Conservation (phyloP, 2,329 filamentous ascomycete genomes). For the Dendrostoma leiphaemia region DNA sequence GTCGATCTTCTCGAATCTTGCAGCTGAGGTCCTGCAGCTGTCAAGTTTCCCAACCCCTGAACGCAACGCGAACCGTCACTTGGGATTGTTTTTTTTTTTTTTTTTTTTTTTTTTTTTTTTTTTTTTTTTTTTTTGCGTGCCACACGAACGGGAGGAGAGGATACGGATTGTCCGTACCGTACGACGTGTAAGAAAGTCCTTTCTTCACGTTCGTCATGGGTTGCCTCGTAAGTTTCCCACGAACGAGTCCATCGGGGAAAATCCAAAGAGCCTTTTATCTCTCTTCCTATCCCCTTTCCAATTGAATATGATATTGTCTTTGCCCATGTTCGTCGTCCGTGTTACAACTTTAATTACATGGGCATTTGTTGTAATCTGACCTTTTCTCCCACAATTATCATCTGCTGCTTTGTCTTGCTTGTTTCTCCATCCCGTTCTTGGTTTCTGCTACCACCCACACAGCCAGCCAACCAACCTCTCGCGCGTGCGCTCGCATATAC, state of each 20-base stretch:
- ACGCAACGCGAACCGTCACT: background rate
- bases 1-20: conserved; percentile 1
- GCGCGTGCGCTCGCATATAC: too few relatives aligned
- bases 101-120: background rate
- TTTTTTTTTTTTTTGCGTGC: background rate
- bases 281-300: background rate
- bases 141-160: background rate
- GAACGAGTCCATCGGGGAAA: background rate
- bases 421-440: background rate
- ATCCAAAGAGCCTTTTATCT: conserved; percentile 3
- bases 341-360: too few relatives aligned
- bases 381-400: background rate
- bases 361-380: background rate
- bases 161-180: too few relatives aligned
- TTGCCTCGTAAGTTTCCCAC: conserved; percentile 20
- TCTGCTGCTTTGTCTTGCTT: background rate
- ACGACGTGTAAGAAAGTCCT: conserved; percentile 10
- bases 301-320: background rate
- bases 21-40: conserved; percentile 2
- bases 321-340: background rate
- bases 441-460: too few relatives aligned
- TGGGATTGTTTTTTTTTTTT: background rate
- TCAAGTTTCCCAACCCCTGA: conserved; percentile 2
- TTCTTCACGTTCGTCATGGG: conserved; percentile 10
- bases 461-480: too few relatives aligned